Evolutionary conservation across 148 eudicot genomes (phyloP).

Genomic region (Pharnaceum exiguum): DNA sequence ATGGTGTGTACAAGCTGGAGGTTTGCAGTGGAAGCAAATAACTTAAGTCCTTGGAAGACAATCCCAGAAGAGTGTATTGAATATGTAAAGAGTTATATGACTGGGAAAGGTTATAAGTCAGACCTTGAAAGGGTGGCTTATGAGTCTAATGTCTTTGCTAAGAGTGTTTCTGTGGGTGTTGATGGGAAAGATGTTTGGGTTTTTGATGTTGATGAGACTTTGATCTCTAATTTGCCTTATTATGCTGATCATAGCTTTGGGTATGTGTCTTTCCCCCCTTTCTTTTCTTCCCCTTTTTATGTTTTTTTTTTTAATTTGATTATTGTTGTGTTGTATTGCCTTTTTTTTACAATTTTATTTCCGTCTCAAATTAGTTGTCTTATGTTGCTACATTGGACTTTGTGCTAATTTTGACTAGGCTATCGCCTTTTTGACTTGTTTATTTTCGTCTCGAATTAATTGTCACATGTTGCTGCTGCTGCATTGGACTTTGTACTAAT

Average conservation of each 20-base stretch:
- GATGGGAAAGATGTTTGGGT: conserved; percentile 81
- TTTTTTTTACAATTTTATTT: neutral
- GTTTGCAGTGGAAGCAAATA: conserved; percentile 72
- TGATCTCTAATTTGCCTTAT: conserved; percentile 90
- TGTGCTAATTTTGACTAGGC: no score
- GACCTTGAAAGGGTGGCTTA: conserved; percentile 61
- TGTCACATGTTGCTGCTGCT: no score
- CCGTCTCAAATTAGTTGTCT: no score
- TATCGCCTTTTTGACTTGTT: no score
- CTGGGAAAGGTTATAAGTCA: conserved; percentile 39
- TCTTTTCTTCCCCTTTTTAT: neutral
- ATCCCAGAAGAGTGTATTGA: conserved; percentile 72
- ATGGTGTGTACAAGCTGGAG: conserved; percentile 77
- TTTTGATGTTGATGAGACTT: conserved; percentile 91
- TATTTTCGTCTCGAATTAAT: no score
- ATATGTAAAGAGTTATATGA: conserved; percentile 62
- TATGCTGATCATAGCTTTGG: conserved; percentile 78
- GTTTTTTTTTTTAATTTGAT: neutral
- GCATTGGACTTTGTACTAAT: no score
- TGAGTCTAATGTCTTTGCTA: conserved; percentile 58
- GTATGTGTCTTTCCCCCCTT: conserved; percentile 26
- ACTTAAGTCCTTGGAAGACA: conserved; percentile 73
- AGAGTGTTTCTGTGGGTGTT: conserved; percentile 29
- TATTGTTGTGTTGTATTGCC: neutral
- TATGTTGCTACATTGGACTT: no score